Evolutionary conservation across 208 protist species (phyloP), one percentile per base, ranked within the genome.

Genomic region (Spongospora subterranea): DNA sequence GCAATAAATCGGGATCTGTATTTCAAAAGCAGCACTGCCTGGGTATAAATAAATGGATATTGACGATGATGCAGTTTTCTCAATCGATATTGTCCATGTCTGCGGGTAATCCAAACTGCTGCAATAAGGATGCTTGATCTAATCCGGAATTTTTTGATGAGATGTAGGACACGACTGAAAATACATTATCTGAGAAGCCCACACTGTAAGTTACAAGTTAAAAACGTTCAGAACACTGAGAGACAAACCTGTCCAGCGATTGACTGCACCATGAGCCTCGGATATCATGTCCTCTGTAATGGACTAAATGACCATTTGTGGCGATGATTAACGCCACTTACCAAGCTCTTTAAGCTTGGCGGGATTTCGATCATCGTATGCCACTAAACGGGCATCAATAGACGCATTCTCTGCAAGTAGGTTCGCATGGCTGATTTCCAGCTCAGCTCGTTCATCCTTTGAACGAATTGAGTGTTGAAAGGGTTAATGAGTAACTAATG

Each of bases 71-170:
- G n/a, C n/a, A n/a, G n/a, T n/a, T n/a, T 24, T 60, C 71, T 35
- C 35, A 82, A 6, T 82, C 71, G 71, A 82, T n/a, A n/a, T 82
- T 45, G n/a, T 82, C 71, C n/a, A 82, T 35, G 17, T 82, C 71
- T 20, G 71, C n/a, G n/a, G 35, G 71, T 43, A 82, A 45, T 13
- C 71, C 71, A 82, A 82, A 35, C 35, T 35, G 35, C n/a, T 82
- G n/a, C 71, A 82, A 45, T 35, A 82, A 35, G 6, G n/a, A 20
- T 13, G 71, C 40, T 13, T 45, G 35, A 35, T 82, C 71, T 6
- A 35, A 39, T 20, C 71, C n/a, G 71, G 71, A 6, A n/a, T 45
- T 43, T 13, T 82, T 82, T 20, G 71, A 82, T 35, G 71, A 39
- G 40, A 82, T 35, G 40, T 82, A 82, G 13, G 71, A 82, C 6